Percentiles rank a stretch among this genome's conserved stretches.
phyloP scores from a whole-genome alignment of 73 alveolate species.

The Paramecium primaurelia region DNA sequence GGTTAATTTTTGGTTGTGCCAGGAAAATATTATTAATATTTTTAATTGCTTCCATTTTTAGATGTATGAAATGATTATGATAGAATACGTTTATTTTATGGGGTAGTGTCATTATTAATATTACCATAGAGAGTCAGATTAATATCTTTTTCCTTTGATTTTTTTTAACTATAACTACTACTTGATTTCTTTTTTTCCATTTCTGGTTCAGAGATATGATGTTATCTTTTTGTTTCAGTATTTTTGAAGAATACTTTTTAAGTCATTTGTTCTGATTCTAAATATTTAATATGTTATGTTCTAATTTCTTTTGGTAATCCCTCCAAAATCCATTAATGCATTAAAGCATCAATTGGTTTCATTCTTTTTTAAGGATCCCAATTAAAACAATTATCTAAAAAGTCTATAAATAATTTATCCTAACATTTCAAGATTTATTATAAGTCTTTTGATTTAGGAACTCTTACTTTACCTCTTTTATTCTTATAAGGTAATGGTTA shows the following conservation, averaged over 20 bases:
- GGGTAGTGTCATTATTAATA: not conserved
- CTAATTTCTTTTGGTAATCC: conserved; percentile 63
- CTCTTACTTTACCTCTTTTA: conserved; percentile 78
- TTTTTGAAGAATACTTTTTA: conserved; percentile 15
- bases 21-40: not conserved
- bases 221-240: not conserved
- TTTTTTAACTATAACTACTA: not conserved
- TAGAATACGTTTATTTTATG: conserved; percentile 7
- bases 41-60: not conserved
- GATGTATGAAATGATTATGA: conserved; percentile 44
- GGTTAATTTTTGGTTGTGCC: conserved; percentile 7
- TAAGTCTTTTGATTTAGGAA: conserved; percentile 75
- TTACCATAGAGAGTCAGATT: not conserved
- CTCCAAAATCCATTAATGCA: conserved; percentile 83
- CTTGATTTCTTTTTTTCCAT: not conserved
- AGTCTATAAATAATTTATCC: conserved; percentile 74
- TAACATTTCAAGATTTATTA: conserved; percentile 66
- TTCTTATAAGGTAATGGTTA: conserved; percentile 72
- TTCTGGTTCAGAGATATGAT: conserved; percentile 51
- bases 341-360: conserved; percentile 87
- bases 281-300: conserved; percentile 43
- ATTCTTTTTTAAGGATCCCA: conserved; percentile 92
- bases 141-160: conserved; percentile 30
- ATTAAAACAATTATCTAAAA: conserved; percentile 80
- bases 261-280: conserved; percentile 38